Evolutionary conservation across 345 rosid species (phyloP).

Genomic region (Dimocarpus longan): DNA sequence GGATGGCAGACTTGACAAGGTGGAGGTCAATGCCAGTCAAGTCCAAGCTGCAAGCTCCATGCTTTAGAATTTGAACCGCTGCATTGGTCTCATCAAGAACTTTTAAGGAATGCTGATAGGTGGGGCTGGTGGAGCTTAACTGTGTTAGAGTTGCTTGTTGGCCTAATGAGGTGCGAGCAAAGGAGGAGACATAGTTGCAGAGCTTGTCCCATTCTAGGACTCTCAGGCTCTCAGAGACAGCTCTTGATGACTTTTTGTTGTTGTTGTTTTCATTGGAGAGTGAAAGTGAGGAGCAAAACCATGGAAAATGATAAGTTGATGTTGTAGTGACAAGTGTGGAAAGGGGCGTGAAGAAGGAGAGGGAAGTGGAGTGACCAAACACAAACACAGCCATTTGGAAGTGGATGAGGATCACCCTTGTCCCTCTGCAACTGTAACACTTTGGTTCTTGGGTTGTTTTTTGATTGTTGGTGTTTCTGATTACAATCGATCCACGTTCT

Average conservation of each 20-base stretch:
- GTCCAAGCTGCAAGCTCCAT: conserved; percentile 66
- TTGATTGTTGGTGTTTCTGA: neutral
- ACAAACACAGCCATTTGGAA: neutral
- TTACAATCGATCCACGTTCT: neutral
- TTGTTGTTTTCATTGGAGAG: neutral
- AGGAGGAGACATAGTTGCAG: conserved; percentile 77
- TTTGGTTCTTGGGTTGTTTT: too few species aligned
- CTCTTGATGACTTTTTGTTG: conserved; percentile 23
- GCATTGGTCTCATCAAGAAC: conserved; percentile 84
- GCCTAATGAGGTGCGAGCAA: conserved; percentile 74
- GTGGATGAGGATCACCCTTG: neutral
- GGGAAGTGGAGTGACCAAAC: neutral
- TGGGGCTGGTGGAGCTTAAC: conserved; percentile 63
- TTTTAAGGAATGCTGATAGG: conserved; percentile 63
- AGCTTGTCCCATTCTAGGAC: conserved; percentile 91
- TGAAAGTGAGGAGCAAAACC: conserved; percentile 11
- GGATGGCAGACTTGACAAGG: conserved; percentile 59
- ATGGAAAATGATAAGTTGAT: neutral
- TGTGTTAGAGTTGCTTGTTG: conserved; percentile 69
- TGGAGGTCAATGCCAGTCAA: conserved; percentile 54
- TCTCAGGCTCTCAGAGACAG: conserved; percentile 56
- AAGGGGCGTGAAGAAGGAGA: neutral
- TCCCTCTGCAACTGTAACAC: neutral
- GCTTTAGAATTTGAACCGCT: conserved; percentile 71
- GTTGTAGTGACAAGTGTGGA: neutral